Evolutionary conservation across 441 rosid genomes (phyloP).

Genomic region (Dalechampia spathulata): DNA sequence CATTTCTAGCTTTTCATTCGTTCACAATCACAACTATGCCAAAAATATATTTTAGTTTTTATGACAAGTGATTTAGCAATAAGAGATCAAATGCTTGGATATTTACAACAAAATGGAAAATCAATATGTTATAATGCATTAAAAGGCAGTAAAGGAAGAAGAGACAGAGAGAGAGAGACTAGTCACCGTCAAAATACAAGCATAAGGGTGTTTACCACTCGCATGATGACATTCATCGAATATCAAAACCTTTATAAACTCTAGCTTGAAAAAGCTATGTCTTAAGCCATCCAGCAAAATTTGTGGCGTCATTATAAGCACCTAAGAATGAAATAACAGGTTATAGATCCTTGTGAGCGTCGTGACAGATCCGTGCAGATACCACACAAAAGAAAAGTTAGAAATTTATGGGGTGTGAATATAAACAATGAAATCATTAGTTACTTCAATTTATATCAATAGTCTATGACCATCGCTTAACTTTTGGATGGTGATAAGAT

Average conservation of each 20-base stretch:
- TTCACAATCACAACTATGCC: background rate
- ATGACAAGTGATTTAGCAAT: background rate
- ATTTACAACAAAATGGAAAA: background rate
- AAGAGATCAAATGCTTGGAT: background rate
- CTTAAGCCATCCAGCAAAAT: slow-evolving; percentile 73
- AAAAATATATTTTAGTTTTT: background rate
- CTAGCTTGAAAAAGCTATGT: slow-evolving; percentile 50
- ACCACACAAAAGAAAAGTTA: background rate
- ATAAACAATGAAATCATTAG: background rate
- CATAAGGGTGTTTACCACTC: slow-evolving; percentile 63
- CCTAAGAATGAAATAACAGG: slow-evolving; percentile 33
- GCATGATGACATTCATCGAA: slow-evolving; percentile 98
- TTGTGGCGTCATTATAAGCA: slow-evolving; percentile 93
- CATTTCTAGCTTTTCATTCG: background rate
- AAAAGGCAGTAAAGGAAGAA: background rate
- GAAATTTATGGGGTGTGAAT: background rate
- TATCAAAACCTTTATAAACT: slow-evolving; percentile 64
- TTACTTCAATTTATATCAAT: background rate
- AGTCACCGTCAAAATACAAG: slow-evolving; percentile 76
- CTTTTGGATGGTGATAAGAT: too few species aligned
- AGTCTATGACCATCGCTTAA: too few species aligned
- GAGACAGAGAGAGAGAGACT: background rate
- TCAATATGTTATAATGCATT: background rate
- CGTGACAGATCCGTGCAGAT: too few species aligned
- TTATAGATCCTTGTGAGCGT: too few species aligned